A percentile compares a stretch with the other conserved stretches of the same genome.
Evolutionary conservation across 1,284 basidiomycete species (phyloP).

Genomic region (Cutaneotrichosporon mucoides): DNA sequence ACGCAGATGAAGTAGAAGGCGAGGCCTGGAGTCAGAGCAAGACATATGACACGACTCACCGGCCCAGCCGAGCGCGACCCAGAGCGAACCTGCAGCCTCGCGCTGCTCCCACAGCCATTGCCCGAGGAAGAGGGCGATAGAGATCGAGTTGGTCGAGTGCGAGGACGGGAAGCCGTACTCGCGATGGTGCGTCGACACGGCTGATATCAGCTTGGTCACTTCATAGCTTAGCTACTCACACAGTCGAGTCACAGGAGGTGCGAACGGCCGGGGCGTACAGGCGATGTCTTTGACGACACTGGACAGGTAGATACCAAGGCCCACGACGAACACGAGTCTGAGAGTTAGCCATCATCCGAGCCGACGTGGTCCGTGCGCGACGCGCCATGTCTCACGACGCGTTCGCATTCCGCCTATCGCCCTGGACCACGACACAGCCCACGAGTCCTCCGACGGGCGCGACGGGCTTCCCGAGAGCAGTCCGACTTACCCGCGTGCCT

Average conservation of each 20-base stretch:
- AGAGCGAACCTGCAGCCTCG: slow-evolving; percentile 14
- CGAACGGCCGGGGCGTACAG: slow-evolving; percentile 85
- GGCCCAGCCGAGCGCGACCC: slow-evolving; percentile 21
- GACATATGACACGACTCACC: slow-evolving; percentile 20
- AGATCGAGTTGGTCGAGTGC: slow-evolving; percentile 86
- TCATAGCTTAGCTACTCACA: slow-evolving; percentile 24
- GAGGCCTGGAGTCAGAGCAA: slow-evolving; percentile 48
- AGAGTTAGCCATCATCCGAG: too few relatives aligned
- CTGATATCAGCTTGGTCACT: slow-evolving; percentile 48
- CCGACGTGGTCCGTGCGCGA: neutral
- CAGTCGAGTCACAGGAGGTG: slow-evolving; percentile 82
- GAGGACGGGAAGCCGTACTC: slow-evolving; percentile 81
- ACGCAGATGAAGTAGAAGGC: slow-evolving; percentile 68
- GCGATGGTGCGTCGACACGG: slow-evolving; percentile 71
- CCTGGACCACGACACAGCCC: too few relatives aligned
- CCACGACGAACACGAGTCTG: slow-evolving; percentile 68
- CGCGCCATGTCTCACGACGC: neutral
- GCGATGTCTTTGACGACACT: slow-evolving; percentile 85
- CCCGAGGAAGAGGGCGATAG: slow-evolving; percentile 71
- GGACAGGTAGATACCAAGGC: slow-evolving; percentile 74
- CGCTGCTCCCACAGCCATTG: slow-evolving; percentile 33
- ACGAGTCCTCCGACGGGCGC: neutral
- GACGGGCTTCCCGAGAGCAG: neutral
- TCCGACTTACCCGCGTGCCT: slow-evolving; percentile 51
- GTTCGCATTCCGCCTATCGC: neutral